Conservation (phyloP, 2,329 filamentous ascomycete species). For the Fusarium papillatum region DNA sequence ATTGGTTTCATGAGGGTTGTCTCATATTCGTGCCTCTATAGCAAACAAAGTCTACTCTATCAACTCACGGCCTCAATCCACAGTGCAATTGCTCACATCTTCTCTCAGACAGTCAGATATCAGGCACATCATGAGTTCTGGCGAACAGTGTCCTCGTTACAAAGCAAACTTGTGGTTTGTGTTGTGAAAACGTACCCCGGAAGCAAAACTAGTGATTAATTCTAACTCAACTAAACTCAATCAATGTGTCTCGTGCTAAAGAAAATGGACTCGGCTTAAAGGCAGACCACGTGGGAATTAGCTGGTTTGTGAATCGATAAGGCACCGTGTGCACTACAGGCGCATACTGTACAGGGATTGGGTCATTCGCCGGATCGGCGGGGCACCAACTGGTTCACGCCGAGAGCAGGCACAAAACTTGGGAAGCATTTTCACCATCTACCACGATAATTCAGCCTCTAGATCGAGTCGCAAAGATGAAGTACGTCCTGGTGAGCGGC, state of each 20-base stretch:
- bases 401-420: neutral
- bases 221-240: neutral
- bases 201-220: neutral
- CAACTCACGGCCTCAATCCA: neutral
- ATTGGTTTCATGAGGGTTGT: neutral
- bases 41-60: neutral
- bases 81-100: neutral
- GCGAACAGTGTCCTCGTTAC: neutral
- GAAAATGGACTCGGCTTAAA: neutral
- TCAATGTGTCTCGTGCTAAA: neutral
- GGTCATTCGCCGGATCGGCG: neutral
- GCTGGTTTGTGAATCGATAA: neutral
- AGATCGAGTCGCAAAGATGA: slow-evolving; percentile 10
- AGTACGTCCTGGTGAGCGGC: slow-evolving; percentile 16
- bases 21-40: neutral
- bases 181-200: neutral
- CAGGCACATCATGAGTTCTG: neutral
- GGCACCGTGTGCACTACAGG: neutral
- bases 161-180: neutral
- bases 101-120: neutral
- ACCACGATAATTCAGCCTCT: neutral
- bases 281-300: neutral
- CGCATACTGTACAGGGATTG: neutral
- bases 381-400: slow-evolving; percentile 1
- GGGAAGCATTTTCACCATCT: neutral